Conservation (phyloP, 2,329 filamentous ascomycete genomes). For the Colletotrichum gloeosporioides region DNA sequence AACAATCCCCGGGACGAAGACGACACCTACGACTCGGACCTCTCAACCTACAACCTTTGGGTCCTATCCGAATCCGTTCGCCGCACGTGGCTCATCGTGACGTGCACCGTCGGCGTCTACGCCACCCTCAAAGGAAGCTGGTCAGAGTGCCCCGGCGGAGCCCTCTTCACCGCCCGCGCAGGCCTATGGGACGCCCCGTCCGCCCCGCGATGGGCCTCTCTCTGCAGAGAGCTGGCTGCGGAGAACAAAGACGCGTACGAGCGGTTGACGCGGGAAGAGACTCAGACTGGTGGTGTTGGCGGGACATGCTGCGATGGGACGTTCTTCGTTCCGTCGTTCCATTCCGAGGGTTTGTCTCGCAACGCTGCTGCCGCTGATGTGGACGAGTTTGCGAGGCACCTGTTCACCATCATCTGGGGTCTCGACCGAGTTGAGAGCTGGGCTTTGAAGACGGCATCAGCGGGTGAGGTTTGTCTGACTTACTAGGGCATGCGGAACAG, state of each 20-base stretch:
- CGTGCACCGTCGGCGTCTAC: slow-evolving; percentile 25
- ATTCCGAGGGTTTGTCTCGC: not conserved
- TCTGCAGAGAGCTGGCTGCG: not conserved
- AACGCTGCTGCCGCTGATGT: slow-evolving; percentile 7
- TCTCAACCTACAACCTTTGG: slow-evolving; percentile 31
- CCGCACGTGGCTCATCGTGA: slow-evolving; percentile 30
- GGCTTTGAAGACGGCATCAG: not conserved
- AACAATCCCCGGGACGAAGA: not conserved
- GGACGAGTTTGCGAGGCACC: slow-evolving; percentile 13
- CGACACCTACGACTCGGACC: slow-evolving; percentile 9
- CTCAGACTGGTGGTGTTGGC: not conserved
- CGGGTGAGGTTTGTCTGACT: not conserved
- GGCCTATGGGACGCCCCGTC: slow-evolving; percentile 33
- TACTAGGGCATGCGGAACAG: not conserved
- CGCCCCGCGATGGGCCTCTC: slow-evolving; percentile 26
- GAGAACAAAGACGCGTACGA: not conserved
- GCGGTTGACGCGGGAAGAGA: not conserved
- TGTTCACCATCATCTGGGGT: slow-evolving; percentile 12
- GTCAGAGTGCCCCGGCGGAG: slow-evolving; percentile 23
- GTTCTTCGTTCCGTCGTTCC: not conserved
- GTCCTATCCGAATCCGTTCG: slow-evolving; percentile 34
- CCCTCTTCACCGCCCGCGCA: slow-evolving; percentile 28
- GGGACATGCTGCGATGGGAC: not conserved
- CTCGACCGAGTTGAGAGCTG: slow-evolving; percentile 16
- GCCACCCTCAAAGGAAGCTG: slow-evolving; percentile 19